Percentiles rank a stretch among this genome's conserved stretches.
Conservation (phyloP, 352 stramenopile genomes). For the Pythium angustatum region DNA sequence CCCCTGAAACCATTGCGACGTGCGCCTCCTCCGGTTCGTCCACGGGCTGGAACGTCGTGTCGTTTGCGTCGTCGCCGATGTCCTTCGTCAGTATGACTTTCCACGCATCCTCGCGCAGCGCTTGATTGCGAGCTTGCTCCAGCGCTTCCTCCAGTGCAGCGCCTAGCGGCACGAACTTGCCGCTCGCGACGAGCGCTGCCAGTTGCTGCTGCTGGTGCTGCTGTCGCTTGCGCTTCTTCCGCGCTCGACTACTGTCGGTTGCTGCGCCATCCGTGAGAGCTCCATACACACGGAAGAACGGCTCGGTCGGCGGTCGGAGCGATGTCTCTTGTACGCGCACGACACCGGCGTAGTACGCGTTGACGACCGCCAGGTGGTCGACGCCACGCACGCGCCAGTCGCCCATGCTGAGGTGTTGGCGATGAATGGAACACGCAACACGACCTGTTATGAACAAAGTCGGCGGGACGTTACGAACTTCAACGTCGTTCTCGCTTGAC, state of each 20-base stretch:
- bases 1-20: background rate
- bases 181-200: conserved; percentile 37
- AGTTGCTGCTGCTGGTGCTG: conserved; percentile 35
- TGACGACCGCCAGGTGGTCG: conserved; percentile 52
- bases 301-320: conserved; percentile 33
- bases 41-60: background rate
- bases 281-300: conserved; percentile 24
- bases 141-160: conserved; percentile 23
- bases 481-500: background rate
- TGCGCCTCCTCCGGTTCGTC: background rate
- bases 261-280: conserved; percentile 8
- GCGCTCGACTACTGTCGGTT: background rate
- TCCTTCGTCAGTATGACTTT: background rate
- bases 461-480: background rate
- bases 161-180: conserved; percentile 57
- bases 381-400: conserved; percentile 23
- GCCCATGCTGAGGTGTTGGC: conserved; percentile 5
- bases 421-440: no score
- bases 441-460: background rate
- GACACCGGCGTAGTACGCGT: conserved; percentile 51
- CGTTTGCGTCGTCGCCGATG: no score
- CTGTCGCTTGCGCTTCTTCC: conserved; percentile 45
- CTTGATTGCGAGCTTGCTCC: conserved; percentile 22
- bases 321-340: conserved; percentile 33
- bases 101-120: background rate